Conservation (phyloP, 2,329 filamentous ascomycete species). For the Colletotrichum destructivum region DNA sequence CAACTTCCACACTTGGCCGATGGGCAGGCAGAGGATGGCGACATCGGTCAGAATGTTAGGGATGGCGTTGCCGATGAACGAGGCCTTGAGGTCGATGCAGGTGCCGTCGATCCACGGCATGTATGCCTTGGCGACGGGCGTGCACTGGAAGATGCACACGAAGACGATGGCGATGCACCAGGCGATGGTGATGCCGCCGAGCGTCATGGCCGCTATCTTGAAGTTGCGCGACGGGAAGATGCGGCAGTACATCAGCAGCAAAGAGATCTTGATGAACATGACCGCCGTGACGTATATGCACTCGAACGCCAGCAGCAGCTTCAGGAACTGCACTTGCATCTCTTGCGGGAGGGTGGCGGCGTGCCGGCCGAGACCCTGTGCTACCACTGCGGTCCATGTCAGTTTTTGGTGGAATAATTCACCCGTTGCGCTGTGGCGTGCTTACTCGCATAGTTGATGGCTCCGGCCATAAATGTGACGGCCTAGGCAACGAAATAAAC, state of each 20-base stretch:
- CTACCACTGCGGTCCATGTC: constrained; percentile 29
- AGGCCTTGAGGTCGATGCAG: constrained; percentile 57
- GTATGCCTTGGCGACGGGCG: constrained; percentile 56
- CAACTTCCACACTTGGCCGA: constrained; percentile 49
- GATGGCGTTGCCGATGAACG: constrained; percentile 61
- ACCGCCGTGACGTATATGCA: constrained; percentile 37
- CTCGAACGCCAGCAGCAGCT: constrained; percentile 36
- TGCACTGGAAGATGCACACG: constrained; percentile 58
- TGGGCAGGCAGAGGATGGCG: constrained; percentile 50
- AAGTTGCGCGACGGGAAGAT: constrained; percentile 37
- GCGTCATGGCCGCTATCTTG: constrained; percentile 30
- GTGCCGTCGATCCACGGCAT: constrained; percentile 50
- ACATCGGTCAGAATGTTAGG: constrained; percentile 59
- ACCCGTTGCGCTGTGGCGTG: background rate
- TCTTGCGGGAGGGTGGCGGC: constrained; percentile 28
- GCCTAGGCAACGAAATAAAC: background rate
- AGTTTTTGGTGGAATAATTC: background rate
- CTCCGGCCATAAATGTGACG: constrained; percentile 29
- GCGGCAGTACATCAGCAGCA: constrained; percentile 41
- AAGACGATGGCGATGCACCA: constrained; percentile 43
- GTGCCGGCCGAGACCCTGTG: constrained; percentile 32
- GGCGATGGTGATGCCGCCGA: constrained; percentile 35
- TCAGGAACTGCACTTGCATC: constrained; percentile 31
- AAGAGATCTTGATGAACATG: constrained; percentile 39
- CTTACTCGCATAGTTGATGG: constrained; percentile 40